Evolutionary conservation across 305 asterid species (phyloP).

Genomic region (Solanum hybrid): DNA sequence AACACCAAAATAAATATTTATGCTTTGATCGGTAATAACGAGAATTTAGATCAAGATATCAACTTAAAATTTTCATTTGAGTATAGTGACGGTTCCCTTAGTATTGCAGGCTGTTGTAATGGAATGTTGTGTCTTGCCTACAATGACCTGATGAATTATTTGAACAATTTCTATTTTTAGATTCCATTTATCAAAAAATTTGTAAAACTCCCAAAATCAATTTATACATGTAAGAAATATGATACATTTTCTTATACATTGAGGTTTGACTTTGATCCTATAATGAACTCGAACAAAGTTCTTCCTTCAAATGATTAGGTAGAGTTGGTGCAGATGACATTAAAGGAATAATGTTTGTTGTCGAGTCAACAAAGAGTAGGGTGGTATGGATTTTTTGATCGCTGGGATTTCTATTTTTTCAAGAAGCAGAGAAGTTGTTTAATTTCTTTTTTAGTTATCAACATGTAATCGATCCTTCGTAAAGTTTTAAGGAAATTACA

Average conservation of each 20-base stretch:
- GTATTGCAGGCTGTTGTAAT: not conserved
- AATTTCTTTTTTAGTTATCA: no score
- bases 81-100: not conserved
- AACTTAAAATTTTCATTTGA: not conserved
- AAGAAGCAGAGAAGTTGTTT: not conserved
- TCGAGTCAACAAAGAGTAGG: conserved; percentile 29
- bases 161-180: not conserved
- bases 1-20: not conserved
- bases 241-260: not conserved
- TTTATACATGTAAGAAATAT: not conserved
- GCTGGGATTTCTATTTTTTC: not conserved
- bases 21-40: not conserved
- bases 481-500: not conserved
- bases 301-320: not conserved
- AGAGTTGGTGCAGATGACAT: conserved; percentile 46
- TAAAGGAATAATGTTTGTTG: conserved; percentile 36
- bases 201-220: not conserved
- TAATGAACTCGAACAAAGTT: not conserved
- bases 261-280: not conserved
- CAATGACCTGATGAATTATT: not conserved
- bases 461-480: not conserved
- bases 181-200: not conserved
- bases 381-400: conserved; percentile 20
- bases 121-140: not conserved
- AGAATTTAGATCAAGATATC: not conserved